A percentile compares a stretch with the other conserved stretches of the same genome.
phyloP scores from a whole-genome alignment of 352 stramenopile species.

The Phytophthora pisi region DNA sequence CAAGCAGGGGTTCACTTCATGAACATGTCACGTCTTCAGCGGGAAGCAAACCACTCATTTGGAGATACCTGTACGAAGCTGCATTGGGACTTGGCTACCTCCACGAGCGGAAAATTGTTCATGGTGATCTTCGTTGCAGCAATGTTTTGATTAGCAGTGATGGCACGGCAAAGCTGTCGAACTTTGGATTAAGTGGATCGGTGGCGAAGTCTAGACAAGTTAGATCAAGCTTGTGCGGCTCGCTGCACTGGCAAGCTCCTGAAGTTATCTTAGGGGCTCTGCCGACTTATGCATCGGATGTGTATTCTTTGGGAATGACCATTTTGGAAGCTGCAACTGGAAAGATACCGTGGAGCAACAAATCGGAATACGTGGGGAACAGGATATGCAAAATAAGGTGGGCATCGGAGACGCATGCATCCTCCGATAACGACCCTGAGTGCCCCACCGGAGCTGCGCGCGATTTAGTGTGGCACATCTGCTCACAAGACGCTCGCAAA shows the following conservation, averaged over 20 bases:
- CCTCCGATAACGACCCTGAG: too few relatives aligned
- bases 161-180: conserved; percentile 28
- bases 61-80: conserved; percentile 1
- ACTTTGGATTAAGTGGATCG: conserved; percentile 26
- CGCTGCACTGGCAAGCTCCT: conserved; percentile 8
- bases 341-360: background rate
- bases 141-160: conserved; percentile 34
- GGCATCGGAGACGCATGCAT: too few relatives aligned
- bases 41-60: background rate
- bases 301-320: background rate
- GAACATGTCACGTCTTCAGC: background rate
- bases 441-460: too few relatives aligned
- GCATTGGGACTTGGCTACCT: conserved; percentile 1
- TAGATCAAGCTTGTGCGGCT: background rate
- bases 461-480: conserved; percentile 8
- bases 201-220: background rate
- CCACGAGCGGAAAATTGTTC: conserved; percentile 7
- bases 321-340: background rate
- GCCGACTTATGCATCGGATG: background rate
- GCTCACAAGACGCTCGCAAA: background rate
- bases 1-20: conserved; percentile 1
- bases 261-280: conserved; percentile 7
- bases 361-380: too few relatives aligned
- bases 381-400: too few relatives aligned
- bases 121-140: conserved; percentile 34